A percentile compares a stretch with the other conserved stretches of the same genome.
Evolutionary conservation across 225 moss, liverwort and hornwort species (phyloP).

Genomic region (Bryoerythrophyllum caledonicum): DNA sequence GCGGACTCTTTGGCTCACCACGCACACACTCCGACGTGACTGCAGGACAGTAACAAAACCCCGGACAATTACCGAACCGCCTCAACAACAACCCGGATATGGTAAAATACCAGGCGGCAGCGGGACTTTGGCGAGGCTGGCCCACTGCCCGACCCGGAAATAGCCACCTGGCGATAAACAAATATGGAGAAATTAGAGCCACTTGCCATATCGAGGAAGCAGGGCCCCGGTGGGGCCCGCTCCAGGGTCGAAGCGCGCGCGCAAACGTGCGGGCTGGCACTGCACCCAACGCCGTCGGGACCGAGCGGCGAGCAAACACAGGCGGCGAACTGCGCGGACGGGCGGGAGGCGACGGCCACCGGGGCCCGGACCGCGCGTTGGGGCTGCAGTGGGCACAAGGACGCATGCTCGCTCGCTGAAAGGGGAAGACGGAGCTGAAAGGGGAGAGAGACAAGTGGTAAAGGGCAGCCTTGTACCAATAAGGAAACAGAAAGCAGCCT

Average conservation of each 20-base stretch:
- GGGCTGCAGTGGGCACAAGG: background rate
- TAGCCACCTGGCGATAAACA: conserved; percentile 11
- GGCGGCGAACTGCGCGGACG: background rate
- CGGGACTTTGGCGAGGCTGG: background rate
- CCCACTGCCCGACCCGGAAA: background rate
- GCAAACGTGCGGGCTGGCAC: background rate
- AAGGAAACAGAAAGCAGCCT: conserved; percentile 28
- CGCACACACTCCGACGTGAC: background rate
- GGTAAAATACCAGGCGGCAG: background rate
- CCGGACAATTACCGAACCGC: conserved; percentile 21
- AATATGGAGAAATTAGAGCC: background rate
- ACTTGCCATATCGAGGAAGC: background rate
- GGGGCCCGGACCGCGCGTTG: background rate
- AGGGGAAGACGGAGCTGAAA: background rate
- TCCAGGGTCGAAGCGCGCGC: background rate
- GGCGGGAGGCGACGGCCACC: conserved; percentile 14
- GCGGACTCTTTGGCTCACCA: background rate
- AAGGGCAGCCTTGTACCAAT: conserved; percentile 27
- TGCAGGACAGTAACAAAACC: background rate
- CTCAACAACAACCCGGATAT: conserved; percentile 24
- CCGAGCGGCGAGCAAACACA: background rate
- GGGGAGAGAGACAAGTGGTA: conserved; percentile 52
- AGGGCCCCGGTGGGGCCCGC: background rate
- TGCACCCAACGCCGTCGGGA: background rate
- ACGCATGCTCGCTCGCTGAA: background rate